Base-by-base conservation (phyloP, 208 protist species). In the Wallacemonas rigidus region DNA sequence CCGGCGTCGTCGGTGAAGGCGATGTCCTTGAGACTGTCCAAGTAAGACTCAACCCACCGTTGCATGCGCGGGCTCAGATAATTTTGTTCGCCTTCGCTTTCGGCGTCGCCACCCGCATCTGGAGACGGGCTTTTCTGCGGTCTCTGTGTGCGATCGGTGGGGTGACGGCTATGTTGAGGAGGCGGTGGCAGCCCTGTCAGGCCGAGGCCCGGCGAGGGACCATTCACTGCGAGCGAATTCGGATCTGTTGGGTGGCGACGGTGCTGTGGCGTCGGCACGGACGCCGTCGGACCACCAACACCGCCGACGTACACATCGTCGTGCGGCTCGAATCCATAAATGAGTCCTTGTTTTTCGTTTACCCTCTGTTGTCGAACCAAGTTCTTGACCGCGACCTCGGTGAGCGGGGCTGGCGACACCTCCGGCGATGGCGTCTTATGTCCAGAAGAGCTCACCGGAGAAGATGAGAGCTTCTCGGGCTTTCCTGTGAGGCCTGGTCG, bases 11-110 rank as follows among this genome's bases (percentile, higher is more conserved):
- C 61, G 7, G 39, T 50, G 48, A 17, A 69, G 4, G 12, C 12
- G 60, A 65, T 44, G 60, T 41, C 60, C 38, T 50, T 8, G 41
- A 65, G 60, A 39, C 60, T 65, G 40, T 65, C 60, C 8, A 65
- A 8, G 60, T 65, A 65, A 9, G 60, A 53, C n/a, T 50, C 41
- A 2, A 65, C 60, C 11, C 38, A 44, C 43, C 36, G 6, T 5
- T 35, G 60, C 43, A 35, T 36, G 60, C 60, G 60, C 36, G 60
- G 60, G 41, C 43, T 44, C 60, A 65, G 17, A 41, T 53, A 65
- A 4, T 4, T 17, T 35, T 45, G 60, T 41, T 65, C 60, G 60
- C 60, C 74, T 35, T 74, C 74, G 53, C 74, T 78, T 15, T 78
- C 69, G n/a, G 63, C 61, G 43, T 64, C 65, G 7, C 74, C 73